Conservation (phyloP, 116 monocot species). For the Iris pallida region DNA sequence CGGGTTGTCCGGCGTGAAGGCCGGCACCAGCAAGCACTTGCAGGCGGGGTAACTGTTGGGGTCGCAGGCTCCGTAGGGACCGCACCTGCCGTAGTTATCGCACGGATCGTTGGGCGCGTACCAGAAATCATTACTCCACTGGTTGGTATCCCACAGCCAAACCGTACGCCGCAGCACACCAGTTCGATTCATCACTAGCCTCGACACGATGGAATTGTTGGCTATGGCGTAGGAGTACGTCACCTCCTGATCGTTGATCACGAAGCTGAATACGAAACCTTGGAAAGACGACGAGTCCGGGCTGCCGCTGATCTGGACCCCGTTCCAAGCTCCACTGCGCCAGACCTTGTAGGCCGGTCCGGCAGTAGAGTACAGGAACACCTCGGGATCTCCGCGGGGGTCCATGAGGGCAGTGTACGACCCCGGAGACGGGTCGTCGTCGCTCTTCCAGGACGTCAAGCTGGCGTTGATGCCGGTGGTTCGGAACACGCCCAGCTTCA, state of each 20-base stretch:
- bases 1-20: conserved; percentile 8
- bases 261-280: conserved; percentile 8
- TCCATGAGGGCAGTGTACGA: conserved; percentile 5
- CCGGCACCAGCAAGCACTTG: conserved; percentile 14
- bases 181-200: conserved; percentile 1
- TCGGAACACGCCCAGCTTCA: not conserved
- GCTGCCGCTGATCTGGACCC: conserved; percentile 19
- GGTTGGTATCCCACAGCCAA: conserved; percentile 1
- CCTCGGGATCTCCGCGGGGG: conserved; percentile 12
- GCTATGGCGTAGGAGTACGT: conserved; percentile 1
- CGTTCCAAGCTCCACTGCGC: conserved; percentile 35
- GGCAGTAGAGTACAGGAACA: not conserved
- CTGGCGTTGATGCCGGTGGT: conserved; percentile 1
- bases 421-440: conserved; percentile 14
- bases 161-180: conserved; percentile 8
- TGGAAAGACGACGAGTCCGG: conserved; percentile 21
- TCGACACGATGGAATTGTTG: not conserved
- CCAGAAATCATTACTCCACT: conserved; percentile 12
- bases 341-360: not conserved
- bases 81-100: conserved; percentile 3
- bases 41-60: conserved; percentile 5
- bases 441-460: conserved; percentile 14
- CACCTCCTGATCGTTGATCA: not conserved
- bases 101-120: conserved; percentile 3
- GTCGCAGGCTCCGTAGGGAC: conserved; percentile 11